Evolutionary conservation across 495 filamentous ascomycete species (phyloP).

Genomic region (Tuber magnatum): DNA sequence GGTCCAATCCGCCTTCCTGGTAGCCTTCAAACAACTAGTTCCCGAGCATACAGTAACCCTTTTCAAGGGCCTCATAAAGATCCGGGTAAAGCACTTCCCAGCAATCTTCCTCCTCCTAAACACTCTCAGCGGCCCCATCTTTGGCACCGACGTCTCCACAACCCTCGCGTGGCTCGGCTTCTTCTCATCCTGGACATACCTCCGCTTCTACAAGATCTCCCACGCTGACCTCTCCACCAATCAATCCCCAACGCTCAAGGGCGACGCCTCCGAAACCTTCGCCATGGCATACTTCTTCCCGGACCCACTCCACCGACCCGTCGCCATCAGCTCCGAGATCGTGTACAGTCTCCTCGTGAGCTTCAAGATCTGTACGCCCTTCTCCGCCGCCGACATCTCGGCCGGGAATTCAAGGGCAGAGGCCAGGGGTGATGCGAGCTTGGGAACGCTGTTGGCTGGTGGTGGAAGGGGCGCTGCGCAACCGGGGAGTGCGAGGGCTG

Average conservation of each 20-base stretch:
- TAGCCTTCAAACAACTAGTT: constrained; percentile 96
- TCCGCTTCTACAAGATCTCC: constrained; percentile 80
- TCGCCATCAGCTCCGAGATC: constrained; percentile 63
- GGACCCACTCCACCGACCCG: constrained; percentile 68
- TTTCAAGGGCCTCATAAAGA: constrained; percentile 74
- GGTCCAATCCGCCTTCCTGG: constrained; percentile 86
- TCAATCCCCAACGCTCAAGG: constrained; percentile 60
- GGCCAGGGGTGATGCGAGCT: constrained; percentile 59
- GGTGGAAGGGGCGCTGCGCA: constrained; percentile 40
- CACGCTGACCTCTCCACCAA: constrained; percentile 56
- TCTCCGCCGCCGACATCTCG: constrained; percentile 75
- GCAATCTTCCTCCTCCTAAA: constrained; percentile 78
- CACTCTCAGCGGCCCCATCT: constrained; percentile 64
- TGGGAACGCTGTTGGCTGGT: constrained; percentile 54
- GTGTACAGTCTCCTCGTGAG: constrained; percentile 68
- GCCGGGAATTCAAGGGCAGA: constrained; percentile 62
- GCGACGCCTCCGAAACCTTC: constrained; percentile 93
- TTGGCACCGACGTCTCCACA: constrained; percentile 79
- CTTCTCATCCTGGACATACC: constrained; percentile 85
- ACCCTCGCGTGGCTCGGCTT: constrained; percentile 76
- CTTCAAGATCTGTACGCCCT: constrained; percentile 71
- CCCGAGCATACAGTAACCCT: constrained; percentile 96
- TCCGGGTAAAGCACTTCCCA: constrained; percentile 90
- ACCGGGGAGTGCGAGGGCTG: constrained; percentile 59
- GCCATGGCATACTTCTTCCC: constrained; percentile 78